Base-by-base conservation (phyloP, 257 asterid species). In the Solanum medicagineum region DNA sequence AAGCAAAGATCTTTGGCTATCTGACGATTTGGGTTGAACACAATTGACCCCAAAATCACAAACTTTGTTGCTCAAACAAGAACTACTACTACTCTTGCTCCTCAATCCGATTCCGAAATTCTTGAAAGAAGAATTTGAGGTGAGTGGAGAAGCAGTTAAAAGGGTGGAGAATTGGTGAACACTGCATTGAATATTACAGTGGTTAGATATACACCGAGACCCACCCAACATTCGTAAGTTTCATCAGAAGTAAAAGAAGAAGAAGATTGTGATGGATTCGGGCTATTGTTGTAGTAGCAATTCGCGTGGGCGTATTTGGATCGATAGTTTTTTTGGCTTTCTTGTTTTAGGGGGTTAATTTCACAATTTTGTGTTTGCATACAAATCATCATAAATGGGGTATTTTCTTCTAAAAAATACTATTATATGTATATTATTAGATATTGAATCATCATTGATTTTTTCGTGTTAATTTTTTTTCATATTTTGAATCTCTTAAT, bases 21-120 rank as follows among this genome's bases (percentile, higher is more conserved):
- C 82, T 49, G 82, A 77, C 51, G 63, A 24, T 24, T 77, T 77
- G 49, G 85, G 73, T n/a, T 19, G 85, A 47, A 84, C 32, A 87
- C 84, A 59, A 56, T 71, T n/a, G 45, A 40, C 83, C 74, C 81
- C 69, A 8, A 51, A 93, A 83, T 80, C 92, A 95, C 99, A 95
- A 88, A 53, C 44, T 82, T 73, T 17, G 56, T 75, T 59, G n/a
- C 51, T 80, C 84, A 75, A 81, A 69, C 17, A 70, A 69, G 80
- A 16, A 17, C 29, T 42, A 1, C 2, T 42, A 19, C 29, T 70
- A 20, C 42, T 70, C 29, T 14, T 70, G 16, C 1, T 70, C 54
- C 32, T 70, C 54, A 70, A 40, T 49, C 63, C 53, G 6, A 77
- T 24, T 53, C 15, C 51, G 0, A 77, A 79, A 32, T 29, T 26